Evolutionary conservation across 2,329 filamentous ascomycete genomes (phyloP).

Genomic region (Fusarium musae): DNA sequence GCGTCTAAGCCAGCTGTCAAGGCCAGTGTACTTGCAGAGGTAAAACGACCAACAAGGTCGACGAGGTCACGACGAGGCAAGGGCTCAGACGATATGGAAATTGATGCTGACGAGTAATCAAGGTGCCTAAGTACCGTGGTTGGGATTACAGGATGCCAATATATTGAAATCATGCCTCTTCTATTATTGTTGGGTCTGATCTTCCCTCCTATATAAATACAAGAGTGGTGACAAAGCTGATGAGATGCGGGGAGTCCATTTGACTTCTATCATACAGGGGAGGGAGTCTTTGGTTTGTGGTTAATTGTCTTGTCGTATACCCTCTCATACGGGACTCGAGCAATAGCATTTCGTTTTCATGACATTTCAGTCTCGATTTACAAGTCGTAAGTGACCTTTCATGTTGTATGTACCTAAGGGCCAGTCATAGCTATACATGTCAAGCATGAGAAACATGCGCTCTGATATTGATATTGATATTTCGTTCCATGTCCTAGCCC

Average conservation of each 20-base stretch:
- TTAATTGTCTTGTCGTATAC: slow-evolving; percentile 42
- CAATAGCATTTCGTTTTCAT: slow-evolving; percentile 14
- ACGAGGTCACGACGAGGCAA: slow-evolving; percentile 45
- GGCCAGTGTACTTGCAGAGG: slow-evolving; percentile 36
- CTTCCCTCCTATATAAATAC: slow-evolving; percentile 33
- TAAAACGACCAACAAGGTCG: slow-evolving; percentile 38
- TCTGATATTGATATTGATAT: slow-evolving; percentile 24
- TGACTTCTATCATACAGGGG: slow-evolving; percentile 28
- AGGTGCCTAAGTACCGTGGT: neutral
- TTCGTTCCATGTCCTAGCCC: slow-evolving; percentile 28
- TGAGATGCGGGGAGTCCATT: slow-evolving; percentile 2
- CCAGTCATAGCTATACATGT: neutral
- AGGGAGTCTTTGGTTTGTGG: slow-evolving; percentile 40
- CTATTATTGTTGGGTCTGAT: slow-evolving; percentile 19
- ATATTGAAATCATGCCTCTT: slow-evolving; percentile 27
- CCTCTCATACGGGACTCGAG: slow-evolving; percentile 27
- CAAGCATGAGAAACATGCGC: neutral
- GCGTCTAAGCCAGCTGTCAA: slow-evolving; percentile 41
- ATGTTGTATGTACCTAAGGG: neutral
- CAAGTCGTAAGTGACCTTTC: neutral
- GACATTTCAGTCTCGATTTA: neutral
- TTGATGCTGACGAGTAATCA: slow-evolving; percentile 48
- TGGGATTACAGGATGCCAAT: slow-evolving; percentile 23
- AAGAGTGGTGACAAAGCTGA: slow-evolving; percentile 15
- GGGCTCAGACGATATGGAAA: slow-evolving; percentile 49